phyloP scores from a whole-genome alignment of 2,329 filamentous ascomycete genomes.

The Colletotrichum karsti region DNA sequence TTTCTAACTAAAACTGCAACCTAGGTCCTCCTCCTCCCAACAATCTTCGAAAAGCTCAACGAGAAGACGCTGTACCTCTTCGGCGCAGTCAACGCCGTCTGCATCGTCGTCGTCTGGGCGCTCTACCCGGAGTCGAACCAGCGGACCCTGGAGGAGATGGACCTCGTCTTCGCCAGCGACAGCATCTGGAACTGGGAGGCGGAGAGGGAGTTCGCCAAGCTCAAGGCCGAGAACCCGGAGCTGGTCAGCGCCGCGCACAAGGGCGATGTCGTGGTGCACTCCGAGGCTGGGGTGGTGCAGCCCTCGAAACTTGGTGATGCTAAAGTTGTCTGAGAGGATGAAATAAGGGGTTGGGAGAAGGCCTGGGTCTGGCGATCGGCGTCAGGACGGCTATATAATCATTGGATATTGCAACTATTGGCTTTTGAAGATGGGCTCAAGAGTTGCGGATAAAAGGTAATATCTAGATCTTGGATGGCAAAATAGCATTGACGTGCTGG shows the following conservation, averaged over 20 bases:
- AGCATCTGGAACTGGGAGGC: slow-evolving; percentile 77
- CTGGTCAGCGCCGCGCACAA: slow-evolving; percentile 45
- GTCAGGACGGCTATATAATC: too few relatives aligned
- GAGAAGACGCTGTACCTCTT: slow-evolving; percentile 82
- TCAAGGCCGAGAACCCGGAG: slow-evolving; percentile 61
- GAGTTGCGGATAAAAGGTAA: too few relatives aligned
- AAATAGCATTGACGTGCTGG: too few relatives aligned
- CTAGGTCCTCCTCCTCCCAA: slow-evolving; percentile 57
- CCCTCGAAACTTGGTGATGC: not conserved
- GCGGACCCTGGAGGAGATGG: slow-evolving; percentile 79
- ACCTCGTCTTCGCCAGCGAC: slow-evolving; percentile 74
- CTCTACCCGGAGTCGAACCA: slow-evolving; percentile 80
- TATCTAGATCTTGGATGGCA: too few relatives aligned
- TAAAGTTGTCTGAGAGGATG: too few relatives aligned
- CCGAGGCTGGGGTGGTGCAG: slow-evolving; percentile 31
- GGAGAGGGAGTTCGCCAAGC: slow-evolving; percentile 68
- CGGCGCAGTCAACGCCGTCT: slow-evolving; percentile 70
- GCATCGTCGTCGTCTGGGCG: slow-evolving; percentile 76
- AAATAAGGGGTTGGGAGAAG: too few relatives aligned
- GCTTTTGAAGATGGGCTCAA: too few relatives aligned
- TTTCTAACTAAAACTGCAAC: slow-evolving; percentile 2
- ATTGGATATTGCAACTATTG: too few relatives aligned
- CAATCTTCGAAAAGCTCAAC: slow-evolving; percentile 70
- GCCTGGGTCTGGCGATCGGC: too few relatives aligned
- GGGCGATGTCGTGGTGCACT: slow-evolving; percentile 25